Conservation (phyloP, 441 rosid species). For the Capsella rubella region DNA sequence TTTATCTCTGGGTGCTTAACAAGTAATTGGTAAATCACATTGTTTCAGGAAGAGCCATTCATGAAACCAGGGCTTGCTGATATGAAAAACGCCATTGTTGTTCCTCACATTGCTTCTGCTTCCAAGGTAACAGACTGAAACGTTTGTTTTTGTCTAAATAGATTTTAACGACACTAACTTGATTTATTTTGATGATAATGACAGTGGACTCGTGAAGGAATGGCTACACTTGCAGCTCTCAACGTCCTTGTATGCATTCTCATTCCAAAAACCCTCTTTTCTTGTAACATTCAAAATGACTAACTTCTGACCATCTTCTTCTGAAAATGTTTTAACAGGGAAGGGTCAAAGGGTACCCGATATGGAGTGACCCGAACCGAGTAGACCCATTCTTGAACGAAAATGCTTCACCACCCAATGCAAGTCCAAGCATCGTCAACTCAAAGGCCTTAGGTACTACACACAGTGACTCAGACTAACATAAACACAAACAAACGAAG, state of each 20-base stretch:
- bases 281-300: not conserved
- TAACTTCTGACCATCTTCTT: not conserved
- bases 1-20: not conserved
- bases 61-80: constrained; percentile 97
- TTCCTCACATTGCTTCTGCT: constrained; percentile 97
- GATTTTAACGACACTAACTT: not conserved
- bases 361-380: constrained; percentile 76
- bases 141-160: constrained; percentile 1
- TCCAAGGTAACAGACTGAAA: constrained; percentile 68
- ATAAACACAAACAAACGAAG: not conserved
- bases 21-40: not conserved
- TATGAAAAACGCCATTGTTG: constrained; percentile 86
- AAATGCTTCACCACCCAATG: constrained; percentile 79
- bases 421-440: constrained; percentile 88
- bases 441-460: constrained; percentile 76
- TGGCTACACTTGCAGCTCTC: constrained; percentile 93
- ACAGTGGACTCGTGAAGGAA: constrained; percentile 99
- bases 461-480: not conserved
- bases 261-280: not conserved
- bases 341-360: constrained; percentile 85
- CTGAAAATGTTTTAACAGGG: constrained; percentile 56
- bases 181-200: not conserved
- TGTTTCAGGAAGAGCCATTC: constrained; percentile 80
- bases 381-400: constrained; percentile 83
- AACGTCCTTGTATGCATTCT: constrained; percentile 73